Evolutionary conservation across 257 asterid species (phyloP).

Genomic region (Nicotiana otophora): DNA sequence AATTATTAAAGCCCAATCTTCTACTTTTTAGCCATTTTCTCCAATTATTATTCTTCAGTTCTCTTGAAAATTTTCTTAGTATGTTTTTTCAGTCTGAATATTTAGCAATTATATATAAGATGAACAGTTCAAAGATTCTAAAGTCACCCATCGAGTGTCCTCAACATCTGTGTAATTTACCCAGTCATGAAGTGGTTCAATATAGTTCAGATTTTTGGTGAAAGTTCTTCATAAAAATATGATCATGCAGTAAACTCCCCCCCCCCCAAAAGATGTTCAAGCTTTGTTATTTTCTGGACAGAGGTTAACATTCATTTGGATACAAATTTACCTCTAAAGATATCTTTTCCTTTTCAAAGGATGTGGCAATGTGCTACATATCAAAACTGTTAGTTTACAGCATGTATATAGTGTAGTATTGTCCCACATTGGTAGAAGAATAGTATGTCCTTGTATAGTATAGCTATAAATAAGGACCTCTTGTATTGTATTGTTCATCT

Average conservation of each 20-base stretch:
- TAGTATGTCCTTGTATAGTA: too few relatives aligned
- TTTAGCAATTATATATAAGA: background rate
- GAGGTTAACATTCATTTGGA: background rate
- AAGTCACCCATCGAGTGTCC: background rate
- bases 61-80: too few relatives aligned
- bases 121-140: background rate
- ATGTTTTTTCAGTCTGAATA: too few relatives aligned
- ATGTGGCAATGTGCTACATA: background rate
- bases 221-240: background rate
- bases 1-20: too few relatives aligned
- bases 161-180: background rate
- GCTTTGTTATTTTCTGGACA: background rate
- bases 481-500: too few relatives aligned
- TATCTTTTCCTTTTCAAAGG: background rate
- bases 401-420: too few relatives aligned
- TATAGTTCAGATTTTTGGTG: background rate
- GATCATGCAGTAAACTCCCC: background rate
- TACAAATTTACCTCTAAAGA: background rate
- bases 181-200: background rate
- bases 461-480: too few relatives aligned
- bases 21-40: too few relatives aligned
- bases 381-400: too few relatives aligned
- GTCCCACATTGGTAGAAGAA: too few relatives aligned
- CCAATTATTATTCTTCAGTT: too few relatives aligned
- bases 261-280: background rate